These are phyloP conservation scores for Kuraishia hungarica DNA, from an alignment of 805 yeast species.

Conservation along the genomic window DNA sequence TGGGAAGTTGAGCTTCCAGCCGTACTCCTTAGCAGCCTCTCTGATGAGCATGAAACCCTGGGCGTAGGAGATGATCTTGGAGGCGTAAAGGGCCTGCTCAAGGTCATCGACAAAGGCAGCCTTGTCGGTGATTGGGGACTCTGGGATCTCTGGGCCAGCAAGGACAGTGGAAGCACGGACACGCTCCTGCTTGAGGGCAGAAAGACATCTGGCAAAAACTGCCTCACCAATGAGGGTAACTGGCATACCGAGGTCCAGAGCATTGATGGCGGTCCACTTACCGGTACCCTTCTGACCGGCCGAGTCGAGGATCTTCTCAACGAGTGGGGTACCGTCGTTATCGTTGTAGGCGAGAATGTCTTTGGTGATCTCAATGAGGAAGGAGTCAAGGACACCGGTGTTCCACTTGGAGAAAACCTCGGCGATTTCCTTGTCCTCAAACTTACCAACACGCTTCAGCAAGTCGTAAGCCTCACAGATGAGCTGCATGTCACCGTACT, in stretches of 20 bases:
- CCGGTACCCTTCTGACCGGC: constrained; percentile 99
- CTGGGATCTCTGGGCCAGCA: constrained; percentile 68
- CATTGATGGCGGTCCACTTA: constrained; percentile 99
- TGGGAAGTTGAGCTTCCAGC: constrained; percentile 93
- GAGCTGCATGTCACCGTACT: constrained; percentile 99
- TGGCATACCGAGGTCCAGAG: constrained; percentile 96
- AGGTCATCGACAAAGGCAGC: constrained; percentile 81
- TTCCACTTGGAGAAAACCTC: constrained; percentile 91
- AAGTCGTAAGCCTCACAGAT: constrained; percentile 96
- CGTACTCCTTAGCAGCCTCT: constrained; percentile 95
- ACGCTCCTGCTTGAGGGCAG: constrained; percentile 91
- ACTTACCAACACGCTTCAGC: constrained; percentile 88
- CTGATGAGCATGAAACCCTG: constrained; percentile 99
- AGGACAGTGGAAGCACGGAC: constrained; percentile 71
- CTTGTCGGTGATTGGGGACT: constrained; percentile 64
- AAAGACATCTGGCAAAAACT: constrained; percentile 91
- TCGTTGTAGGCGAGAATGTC: constrained; percentile 88
- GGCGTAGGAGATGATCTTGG: constrained; percentile 96
- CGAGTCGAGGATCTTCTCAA: constrained; percentile 91
- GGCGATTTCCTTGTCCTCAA: constrained; percentile 86
- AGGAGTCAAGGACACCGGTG: constrained; percentile 95
- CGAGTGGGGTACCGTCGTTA: constrained; percentile 84
- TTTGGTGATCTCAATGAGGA: constrained; percentile 93
- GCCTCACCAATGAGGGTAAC: constrained; percentile 98
- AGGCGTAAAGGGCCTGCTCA: constrained; percentile 97